phyloP scores from a whole-genome alignment of 1,284 basidiomycete genomes.

The Trichosporon coremiiforme region DNA sequence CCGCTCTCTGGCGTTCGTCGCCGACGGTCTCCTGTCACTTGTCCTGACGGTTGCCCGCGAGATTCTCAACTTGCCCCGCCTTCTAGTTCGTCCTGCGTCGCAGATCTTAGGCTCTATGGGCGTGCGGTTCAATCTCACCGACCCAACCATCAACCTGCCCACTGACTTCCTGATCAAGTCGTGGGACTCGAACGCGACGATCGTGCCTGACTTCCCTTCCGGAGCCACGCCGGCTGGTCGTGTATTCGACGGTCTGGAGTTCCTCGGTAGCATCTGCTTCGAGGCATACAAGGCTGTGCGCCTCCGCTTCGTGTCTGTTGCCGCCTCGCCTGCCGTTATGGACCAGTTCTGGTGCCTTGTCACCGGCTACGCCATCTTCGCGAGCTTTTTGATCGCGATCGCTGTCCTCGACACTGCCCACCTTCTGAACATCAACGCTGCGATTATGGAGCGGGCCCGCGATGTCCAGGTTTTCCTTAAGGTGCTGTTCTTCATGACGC shows the following conservation, averaged over 20 bases:
- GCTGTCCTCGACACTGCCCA: conserved; percentile 40
- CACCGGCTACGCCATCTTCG: conserved; percentile 36
- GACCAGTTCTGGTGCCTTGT: conserved; percentile 39
- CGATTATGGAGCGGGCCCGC: conserved; percentile 26
- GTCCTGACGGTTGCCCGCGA: conserved; percentile 58
- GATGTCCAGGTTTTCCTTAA: conserved; percentile 30
- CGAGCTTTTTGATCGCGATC: conserved; percentile 31
- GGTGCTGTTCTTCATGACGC: conserved; percentile 72
- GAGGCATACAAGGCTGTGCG: conserved; percentile 32
- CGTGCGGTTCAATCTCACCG: conserved; percentile 16
- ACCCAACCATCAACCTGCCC: conserved; percentile 40
- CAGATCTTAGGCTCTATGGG: conserved; percentile 22
- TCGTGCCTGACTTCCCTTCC: conserved; percentile 18
- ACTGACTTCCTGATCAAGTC: background rate
- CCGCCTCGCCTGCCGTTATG: conserved; percentile 31
- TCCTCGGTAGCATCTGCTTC: conserved; percentile 34
- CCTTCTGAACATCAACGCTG: conserved; percentile 23
- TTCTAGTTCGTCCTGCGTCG: conserved; percentile 28
- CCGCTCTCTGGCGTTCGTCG: conserved; percentile 24
- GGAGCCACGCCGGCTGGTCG: background rate
- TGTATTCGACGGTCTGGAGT: conserved; percentile 34
- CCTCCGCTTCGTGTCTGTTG: conserved; percentile 31
- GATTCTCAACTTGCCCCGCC: conserved; percentile 34
- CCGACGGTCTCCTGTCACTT: conserved; percentile 54
- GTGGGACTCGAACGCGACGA: conserved; percentile 19